Evolutionary conservation across 441 rosid species (phyloP).

Genomic region (Raphanus hybrid): DNA sequence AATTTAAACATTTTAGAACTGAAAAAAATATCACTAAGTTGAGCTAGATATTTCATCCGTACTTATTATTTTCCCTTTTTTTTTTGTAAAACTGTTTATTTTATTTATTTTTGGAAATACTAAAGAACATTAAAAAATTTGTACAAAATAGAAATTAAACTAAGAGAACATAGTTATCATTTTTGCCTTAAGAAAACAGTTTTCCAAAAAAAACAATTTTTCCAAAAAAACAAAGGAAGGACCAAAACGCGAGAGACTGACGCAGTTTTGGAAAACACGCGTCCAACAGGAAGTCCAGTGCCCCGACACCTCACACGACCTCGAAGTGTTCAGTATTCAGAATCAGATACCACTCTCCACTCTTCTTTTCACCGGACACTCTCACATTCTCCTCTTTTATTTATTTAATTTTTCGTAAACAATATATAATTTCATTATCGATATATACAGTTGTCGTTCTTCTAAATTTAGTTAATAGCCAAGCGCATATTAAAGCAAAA

Average conservation of each 20-base stretch:
- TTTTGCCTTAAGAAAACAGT: too few species aligned
- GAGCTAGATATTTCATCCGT: too few species aligned
- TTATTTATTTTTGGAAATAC: too few species aligned
- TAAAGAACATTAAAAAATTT: too few species aligned
- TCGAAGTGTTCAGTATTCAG: slow-evolving; percentile 3
- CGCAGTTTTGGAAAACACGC: slow-evolving; percentile 40
- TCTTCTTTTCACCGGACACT: neutral
- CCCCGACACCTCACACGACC: slow-evolving; percentile 20
- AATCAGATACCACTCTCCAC: slow-evolving; percentile 7
- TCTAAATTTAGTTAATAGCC: too few species aligned
- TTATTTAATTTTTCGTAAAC: neutral
- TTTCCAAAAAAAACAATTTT: neutral
- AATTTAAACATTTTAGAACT: too few species aligned
- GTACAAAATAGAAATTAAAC: too few species aligned
- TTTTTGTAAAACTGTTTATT: too few species aligned
- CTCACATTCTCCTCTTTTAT: neutral
- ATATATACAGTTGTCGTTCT: neutral
- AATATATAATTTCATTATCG: neutral
- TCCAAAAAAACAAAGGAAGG: neutral
- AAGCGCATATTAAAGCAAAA: too few species aligned
- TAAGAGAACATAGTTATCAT: too few species aligned
- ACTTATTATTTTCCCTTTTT: too few species aligned
- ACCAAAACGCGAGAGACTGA: slow-evolving; percentile 37
- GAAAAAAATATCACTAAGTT: too few species aligned
- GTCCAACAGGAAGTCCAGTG: slow-evolving; percentile 19